phyloP scores from a whole-genome alignment of 1,284 basidiomycete genomes.

The Rhizopogon hawkerae region DNA sequence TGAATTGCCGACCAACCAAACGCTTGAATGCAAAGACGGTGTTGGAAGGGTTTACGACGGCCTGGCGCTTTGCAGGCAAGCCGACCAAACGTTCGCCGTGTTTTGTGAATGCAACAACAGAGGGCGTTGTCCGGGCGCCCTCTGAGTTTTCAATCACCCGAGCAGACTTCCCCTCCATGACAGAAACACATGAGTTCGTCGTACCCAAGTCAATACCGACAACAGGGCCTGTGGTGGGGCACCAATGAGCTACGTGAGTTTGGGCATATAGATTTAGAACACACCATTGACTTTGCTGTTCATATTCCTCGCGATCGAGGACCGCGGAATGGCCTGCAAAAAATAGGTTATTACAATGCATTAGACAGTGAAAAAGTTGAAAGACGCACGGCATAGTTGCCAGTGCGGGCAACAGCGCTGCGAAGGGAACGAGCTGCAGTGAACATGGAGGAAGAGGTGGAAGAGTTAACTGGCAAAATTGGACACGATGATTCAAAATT shows the following conservation, averaged over 20 bases:
- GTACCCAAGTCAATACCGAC: slow-evolving; percentile 82
- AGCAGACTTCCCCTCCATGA: slow-evolving; percentile 93
- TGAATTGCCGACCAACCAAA: slow-evolving; percentile 90
- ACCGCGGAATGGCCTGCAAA: slow-evolving; percentile 54
- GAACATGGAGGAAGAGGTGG: slow-evolving; percentile 49
- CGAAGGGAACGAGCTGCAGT: slow-evolving; percentile 55
- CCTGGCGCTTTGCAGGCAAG: slow-evolving; percentile 95
- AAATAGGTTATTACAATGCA: slow-evolving; percentile 4
- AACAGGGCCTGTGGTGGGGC: slow-evolving; percentile 50
- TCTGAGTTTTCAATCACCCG: slow-evolving; percentile 97
- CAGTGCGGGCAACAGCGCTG: slow-evolving; percentile 48
- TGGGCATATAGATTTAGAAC: slow-evolving; percentile 17
- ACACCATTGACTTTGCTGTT: slow-evolving; percentile 73
- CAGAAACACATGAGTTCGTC: slow-evolving; percentile 88
- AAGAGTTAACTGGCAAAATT: slow-evolving; percentile 17
- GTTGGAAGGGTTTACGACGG: slow-evolving; percentile 93
- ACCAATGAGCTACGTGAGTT: neutral
- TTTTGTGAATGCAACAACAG: slow-evolving; percentile 98
- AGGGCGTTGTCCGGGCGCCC: slow-evolving; percentile 96
- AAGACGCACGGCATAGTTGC: slow-evolving; percentile 55
- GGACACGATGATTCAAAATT: slow-evolving; percentile 37
- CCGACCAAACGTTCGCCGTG: slow-evolving; percentile 90
- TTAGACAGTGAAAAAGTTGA: neutral
- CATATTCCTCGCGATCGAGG: slow-evolving; percentile 71
- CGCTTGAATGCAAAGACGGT: slow-evolving; percentile 97